Conservation (phyloP, 169 alveolate species). For the Plasmodium knowlesi region DNA sequence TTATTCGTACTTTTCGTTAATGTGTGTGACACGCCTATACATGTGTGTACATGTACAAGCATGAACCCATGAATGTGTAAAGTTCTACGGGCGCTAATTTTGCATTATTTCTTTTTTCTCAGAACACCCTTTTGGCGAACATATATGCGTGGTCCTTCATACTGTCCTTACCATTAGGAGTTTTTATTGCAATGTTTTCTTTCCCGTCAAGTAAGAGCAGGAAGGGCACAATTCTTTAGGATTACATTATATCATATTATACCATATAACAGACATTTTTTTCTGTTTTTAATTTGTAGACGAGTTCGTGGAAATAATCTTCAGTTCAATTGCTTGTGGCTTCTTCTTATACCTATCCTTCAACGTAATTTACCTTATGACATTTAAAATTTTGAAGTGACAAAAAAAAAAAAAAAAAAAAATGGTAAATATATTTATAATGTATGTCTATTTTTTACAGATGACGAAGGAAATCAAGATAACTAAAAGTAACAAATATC, state of each 20-base stretch:
- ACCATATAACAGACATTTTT: neutral
- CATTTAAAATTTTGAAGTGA: conserved; percentile 6
- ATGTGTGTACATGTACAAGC: neutral
- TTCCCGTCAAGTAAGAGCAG: conserved; percentile 64
- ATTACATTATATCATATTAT: neutral
- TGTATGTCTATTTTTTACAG: conserved; percentile 32
- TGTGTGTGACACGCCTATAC: neutral
- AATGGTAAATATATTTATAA: neutral
- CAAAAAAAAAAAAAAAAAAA: neutral
- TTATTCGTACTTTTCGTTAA: neutral
- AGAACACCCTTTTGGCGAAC: conserved; percentile 38
- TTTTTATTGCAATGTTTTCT: conserved; percentile 62
- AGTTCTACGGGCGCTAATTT: neutral
- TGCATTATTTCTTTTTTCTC: conserved; percentile 10
- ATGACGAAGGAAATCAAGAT: conserved; percentile 65
- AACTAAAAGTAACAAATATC: conserved; percentile 40
- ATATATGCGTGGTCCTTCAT: conserved; percentile 71
- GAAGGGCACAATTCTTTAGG: neutral
- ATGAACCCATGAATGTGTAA: neutral
- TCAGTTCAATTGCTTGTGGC: conserved; percentile 71
- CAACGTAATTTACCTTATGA: conserved; percentile 42
- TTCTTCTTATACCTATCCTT: conserved; percentile 67
- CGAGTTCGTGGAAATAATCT: conserved; percentile 68
- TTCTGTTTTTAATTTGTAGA: conserved; percentile 34
- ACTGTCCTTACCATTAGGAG: conserved; percentile 69